phyloP scores from a whole-genome alignment of 2,329 filamentous ascomycete species.

The Trichoderma guizhouense region DNA sequence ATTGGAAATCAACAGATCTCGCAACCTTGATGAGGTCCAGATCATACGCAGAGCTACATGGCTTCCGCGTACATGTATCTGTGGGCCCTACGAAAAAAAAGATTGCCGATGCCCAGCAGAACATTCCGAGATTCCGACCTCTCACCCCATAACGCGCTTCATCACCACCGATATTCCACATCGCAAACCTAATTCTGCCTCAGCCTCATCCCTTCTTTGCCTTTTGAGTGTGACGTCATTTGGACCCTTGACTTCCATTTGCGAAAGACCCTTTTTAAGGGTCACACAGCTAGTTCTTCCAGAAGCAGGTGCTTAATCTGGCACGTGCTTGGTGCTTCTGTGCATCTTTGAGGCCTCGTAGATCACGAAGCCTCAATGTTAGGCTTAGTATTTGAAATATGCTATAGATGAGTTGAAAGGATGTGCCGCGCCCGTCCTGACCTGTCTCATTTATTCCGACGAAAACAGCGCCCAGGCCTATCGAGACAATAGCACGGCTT shows the following conservation, averaged over 20 bases:
- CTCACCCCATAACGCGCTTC: neutral
- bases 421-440: neutral
- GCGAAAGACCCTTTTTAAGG: neutral
- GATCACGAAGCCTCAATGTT: neutral
- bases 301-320: neutral
- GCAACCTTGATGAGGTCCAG: neutral
- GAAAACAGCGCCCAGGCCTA: neutral
- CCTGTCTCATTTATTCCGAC: neutral
- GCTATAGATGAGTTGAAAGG: accelerated
- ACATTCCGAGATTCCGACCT: neutral
- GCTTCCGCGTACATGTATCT: neutral
- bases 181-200: neutral
- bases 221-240: neutral
- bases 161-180: neutral
- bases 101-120: neutral
- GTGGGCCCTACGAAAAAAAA: neutral
- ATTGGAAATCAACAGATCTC: neutral
- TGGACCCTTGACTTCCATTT: neutral
- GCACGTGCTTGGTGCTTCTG: neutral
- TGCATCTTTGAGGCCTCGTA: neutral
- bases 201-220: neutral
- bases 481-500: neutral
- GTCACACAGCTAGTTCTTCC: neutral
- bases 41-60: neutral
- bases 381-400: neutral